Base-by-base conservation (phyloP, 2,329 filamentous ascomycete species). In the Arthroderma uncinatum region DNA sequence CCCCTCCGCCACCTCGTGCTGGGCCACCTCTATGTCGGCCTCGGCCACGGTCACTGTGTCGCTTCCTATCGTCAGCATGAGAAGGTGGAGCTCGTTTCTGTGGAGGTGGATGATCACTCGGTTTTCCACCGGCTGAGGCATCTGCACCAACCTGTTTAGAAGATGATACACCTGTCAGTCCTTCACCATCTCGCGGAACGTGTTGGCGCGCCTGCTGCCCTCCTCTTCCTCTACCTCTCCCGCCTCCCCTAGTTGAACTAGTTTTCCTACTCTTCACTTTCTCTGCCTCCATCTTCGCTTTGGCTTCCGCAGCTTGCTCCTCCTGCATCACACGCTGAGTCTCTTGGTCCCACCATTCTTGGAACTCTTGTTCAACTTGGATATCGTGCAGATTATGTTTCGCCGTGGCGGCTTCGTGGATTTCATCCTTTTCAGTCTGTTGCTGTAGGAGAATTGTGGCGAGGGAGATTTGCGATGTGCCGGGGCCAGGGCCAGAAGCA, bases 301-400 rank as follows among this genome's bases (percentile, higher is more conserved):
- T 33, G 25, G 60, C 56, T 7, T 55, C 58, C 23, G 58, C 62
- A 44, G 64, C 64, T 52, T 77, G 76, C 60, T 81, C 80, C 60
- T 83, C 82, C 62, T 85, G 82, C 62, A 85, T 84, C 37, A 86
- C 81, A 28, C 87, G 79, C 59, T 79, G 79, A 64, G 85, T 89
- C 70, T 95, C 91, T 61, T 87, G 84, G 63, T 94, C 89, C 90
- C 90, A 95, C 90, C 91, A 95, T 68, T 94, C 85, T 68, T 96
- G 89, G 68, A 98, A 98, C 54, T 89, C 89, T 68, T 98, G 93
- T 71, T 98, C 93, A 62, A 93, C 84, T 69, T 98, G 93, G 59
- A 98, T 98, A 61, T 97, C 93, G 66, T 94, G 85, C 30, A 98
- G 74, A 61, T 88, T 93, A 57, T 92, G 82, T 73, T 95, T 96